Conservation (phyloP, 2,329 filamentous ascomycete species). For the Colletotrichum orbiculare region DNA sequence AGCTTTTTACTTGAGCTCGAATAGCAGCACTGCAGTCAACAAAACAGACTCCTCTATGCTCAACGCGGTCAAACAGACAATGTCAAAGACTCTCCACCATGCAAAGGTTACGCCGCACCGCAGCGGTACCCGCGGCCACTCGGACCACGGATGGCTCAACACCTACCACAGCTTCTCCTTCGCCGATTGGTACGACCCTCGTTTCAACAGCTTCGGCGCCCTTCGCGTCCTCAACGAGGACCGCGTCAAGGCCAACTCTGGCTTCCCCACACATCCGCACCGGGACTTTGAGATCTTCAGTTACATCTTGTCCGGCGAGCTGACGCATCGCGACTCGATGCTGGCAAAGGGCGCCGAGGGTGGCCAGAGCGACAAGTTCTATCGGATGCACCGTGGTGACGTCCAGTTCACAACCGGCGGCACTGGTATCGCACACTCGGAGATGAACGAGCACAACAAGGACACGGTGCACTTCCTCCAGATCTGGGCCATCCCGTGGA, state of each 20-base stretch:
- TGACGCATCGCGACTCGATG: constrained; percentile 91
- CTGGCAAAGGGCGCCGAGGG: constrained; percentile 75
- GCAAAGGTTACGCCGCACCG: constrained; percentile 81
- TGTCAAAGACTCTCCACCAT: constrained; percentile 72
- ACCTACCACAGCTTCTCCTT: constrained; percentile 90
- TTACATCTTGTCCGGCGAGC: constrained; percentile 86
- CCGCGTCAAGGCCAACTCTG: constrained; percentile 77
- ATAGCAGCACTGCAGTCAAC: constrained; percentile 34
- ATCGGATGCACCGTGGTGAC: constrained; percentile 79
- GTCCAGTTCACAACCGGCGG: constrained; percentile 94
- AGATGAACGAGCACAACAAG: constrained; percentile 79
- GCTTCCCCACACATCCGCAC: constrained; percentile 88
- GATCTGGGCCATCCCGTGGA: constrained; percentile 88
- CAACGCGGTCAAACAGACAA: constrained; percentile 58
- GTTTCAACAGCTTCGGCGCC: constrained; percentile 76
- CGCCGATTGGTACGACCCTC: constrained; percentile 75
- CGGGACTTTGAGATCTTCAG: constrained; percentile 91
- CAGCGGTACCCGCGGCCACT: constrained; percentile 78
- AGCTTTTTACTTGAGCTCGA: constrained; percentile 38
- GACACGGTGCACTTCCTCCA: constrained; percentile 86
- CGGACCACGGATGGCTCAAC: constrained; percentile 88
- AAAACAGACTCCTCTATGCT: constrained; percentile 41
- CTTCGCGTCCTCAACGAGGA: constrained; percentile 92
- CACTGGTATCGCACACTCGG: constrained; percentile 81
- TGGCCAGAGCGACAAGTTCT: constrained; percentile 71